Conservation (phyloP, 192 early-diverging fungal genomes). For the Coemansia sp. region DNA sequence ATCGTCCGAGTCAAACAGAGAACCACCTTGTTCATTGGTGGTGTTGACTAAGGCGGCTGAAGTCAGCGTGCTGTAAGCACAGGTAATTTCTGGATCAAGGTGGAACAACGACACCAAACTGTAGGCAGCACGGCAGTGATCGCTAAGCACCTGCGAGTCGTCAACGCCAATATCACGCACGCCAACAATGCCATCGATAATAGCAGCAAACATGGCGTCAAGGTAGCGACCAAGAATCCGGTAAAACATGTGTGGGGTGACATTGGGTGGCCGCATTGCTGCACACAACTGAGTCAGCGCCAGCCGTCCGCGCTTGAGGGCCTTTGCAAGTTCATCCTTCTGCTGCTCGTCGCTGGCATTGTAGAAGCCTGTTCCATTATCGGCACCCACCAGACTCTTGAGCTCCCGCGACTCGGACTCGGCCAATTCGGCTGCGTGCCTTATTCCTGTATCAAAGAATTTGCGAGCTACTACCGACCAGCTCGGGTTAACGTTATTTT, state of each 20-base stretch:
- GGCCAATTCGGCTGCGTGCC: conserved; percentile 7
- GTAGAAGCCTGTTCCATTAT: conserved; percentile 5
- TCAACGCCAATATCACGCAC: conserved; percentile 39
- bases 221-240: conserved; percentile 15
- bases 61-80: conserved; percentile 6
- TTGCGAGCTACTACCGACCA: background rate
- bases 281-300: conserved; percentile 23
- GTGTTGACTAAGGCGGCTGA: background rate
- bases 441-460: conserved; percentile 2
- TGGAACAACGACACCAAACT: conserved; percentile 11
- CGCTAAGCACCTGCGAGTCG: conserved; percentile 43
- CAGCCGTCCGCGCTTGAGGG: conserved; percentile 14
- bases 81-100: conserved; percentile 11
- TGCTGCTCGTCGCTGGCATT: background rate
- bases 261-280: conserved; percentile 21
- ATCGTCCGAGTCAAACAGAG: conserved; percentile 17
- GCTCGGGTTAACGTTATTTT: background rate
- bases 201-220: conserved; percentile 28
- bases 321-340: conserved; percentile 7
- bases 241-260: conserved; percentile 30
- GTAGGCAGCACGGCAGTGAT: conserved; percentile 26
- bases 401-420: conserved; percentile 18
- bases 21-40: background rate
- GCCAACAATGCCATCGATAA: conserved; percentile 15
- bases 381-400: conserved; percentile 2